Conservation (phyloP, 306 rosid species). For the Vigna mungo region DNA sequence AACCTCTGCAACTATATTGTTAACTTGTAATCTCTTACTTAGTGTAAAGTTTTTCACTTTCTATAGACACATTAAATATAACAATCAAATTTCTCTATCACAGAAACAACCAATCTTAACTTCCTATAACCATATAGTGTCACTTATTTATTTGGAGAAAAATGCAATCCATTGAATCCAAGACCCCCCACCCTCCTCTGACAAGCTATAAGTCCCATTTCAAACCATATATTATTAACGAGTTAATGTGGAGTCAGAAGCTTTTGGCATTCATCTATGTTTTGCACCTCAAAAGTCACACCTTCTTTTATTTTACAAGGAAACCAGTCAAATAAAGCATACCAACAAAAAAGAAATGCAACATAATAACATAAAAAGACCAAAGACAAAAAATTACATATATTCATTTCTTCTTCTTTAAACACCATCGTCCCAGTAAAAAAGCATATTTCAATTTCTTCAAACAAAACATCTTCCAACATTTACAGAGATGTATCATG, state of each 20-base stretch:
- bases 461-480: background rate
- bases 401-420: constrained; percentile 14
- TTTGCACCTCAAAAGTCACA: constrained; percentile 59
- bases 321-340: constrained; percentile 39
- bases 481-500: background rate
- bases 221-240: constrained; percentile 33
- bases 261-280: constrained; percentile 52
- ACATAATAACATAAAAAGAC: constrained; percentile 50
- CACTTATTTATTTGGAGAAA: constrained; percentile 2
- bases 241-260: constrained; percentile 46
- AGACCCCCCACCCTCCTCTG: constrained; percentile 23
- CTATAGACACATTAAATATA: background rate
- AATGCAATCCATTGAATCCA: constrained; percentile 23
- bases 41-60: too few relatives aligned
- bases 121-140: constrained; percentile 22
- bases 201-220: constrained; percentile 46
- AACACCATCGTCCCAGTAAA: constrained; percentile 1
- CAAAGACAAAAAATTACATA: constrained; percentile 34
- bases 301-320: constrained; percentile 41
- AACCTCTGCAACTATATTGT: too few relatives aligned
- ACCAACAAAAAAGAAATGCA: constrained; percentile 34
- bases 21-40: too few relatives aligned
- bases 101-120: constrained; percentile 20
- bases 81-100: constrained; percentile 1
- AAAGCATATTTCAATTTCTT: constrained; percentile 15